Percentiles rank a stretch among this genome's conserved stretches.
Conservation (phyloP, 2,329 filamentous ascomycete genomes). For the Cadophora luteo-olivacea region DNA sequence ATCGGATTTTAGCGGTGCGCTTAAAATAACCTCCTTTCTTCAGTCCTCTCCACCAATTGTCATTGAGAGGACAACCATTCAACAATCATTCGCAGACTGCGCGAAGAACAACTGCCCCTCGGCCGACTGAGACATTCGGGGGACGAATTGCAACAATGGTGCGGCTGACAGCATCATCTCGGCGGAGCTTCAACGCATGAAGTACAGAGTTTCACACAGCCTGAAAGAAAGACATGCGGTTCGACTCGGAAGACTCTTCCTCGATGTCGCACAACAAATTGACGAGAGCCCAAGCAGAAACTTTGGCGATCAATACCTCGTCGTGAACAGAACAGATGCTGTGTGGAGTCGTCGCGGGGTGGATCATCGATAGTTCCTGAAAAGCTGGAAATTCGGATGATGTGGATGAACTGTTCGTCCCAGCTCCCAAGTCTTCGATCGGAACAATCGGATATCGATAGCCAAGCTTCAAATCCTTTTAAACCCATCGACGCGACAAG, state of each 20-base stretch:
- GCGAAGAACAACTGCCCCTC: neutral
- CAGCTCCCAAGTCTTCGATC: neutral
- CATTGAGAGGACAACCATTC: neutral
- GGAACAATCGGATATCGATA: slow-evolving; percentile 2
- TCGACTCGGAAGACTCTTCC: neutral
- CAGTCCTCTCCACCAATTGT: neutral
- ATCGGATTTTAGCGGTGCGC: neutral
- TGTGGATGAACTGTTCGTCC: slow-evolving; percentile 5
- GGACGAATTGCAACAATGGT: slow-evolving; percentile 13
- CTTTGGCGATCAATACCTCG: neutral
- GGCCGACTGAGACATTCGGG: neutral
- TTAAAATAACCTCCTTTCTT: neutral
- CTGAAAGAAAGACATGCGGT: slow-evolving; percentile 2
- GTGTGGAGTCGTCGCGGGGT: neutral
- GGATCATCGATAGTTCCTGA: neutral
- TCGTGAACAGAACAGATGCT: neutral
- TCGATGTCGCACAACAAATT: neutral
- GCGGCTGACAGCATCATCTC: slow-evolving; percentile 12
- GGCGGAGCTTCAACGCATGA: slow-evolving; percentile 13
- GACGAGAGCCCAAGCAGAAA: neutral
- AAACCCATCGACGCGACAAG: slow-evolving; percentile 1
- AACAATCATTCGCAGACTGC: slow-evolving; percentile 10
- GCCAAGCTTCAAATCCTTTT: neutral
- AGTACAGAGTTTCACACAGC: slow-evolving; percentile 14
- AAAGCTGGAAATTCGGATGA: slow-evolving; percentile 2